Percentiles rank a stretch among this genome's conserved stretches.
These are phyloP conservation scores for Mallotus japonicus DNA, from an alignment of 441 rosid genomes.

Conservation along the genomic window DNA sequence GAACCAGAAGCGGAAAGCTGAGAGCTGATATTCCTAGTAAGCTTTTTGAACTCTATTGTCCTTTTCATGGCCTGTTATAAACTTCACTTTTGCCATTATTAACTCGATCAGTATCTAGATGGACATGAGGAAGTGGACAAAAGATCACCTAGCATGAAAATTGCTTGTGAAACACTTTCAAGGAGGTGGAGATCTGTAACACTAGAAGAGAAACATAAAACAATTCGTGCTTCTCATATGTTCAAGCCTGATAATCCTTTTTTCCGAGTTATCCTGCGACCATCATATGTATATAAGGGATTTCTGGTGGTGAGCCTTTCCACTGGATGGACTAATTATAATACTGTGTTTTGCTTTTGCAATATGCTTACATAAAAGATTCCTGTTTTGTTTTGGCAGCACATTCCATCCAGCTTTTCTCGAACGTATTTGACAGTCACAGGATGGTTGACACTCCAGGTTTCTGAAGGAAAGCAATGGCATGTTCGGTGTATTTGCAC, in stretches of 20 bases:
- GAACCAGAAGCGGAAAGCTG: conserved; percentile 20
- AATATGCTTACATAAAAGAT: background rate
- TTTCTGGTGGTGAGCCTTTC: conserved; percentile 35
- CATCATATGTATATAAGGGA: conserved; percentile 34
- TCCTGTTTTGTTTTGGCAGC: conserved; percentile 30
- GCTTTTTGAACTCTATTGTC: conserved; percentile 8
- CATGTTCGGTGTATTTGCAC: conserved; percentile 28
- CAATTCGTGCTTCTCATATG: conserved; percentile 29
- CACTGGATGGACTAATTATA: background rate
- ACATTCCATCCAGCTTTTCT: conserved; percentile 39
- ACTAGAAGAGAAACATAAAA: conserved; percentile 29
- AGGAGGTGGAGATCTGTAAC: conserved; percentile 32
- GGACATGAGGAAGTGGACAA: conserved; percentile 14
- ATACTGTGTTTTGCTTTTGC: background rate
- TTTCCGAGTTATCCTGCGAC: conserved; percentile 37
- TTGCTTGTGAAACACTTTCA: conserved; percentile 10
- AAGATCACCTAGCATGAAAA: conserved; percentile 8
- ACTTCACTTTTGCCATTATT: conserved; percentile 12
- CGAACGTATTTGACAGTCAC: conserved; percentile 28
- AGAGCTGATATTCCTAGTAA: conserved; percentile 30
- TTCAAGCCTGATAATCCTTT: conserved; percentile 38
- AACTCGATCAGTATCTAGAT: conserved; percentile 13
- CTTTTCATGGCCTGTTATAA: conserved; percentile 7
- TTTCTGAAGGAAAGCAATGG: conserved; percentile 38
- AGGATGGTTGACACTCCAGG: conserved; percentile 34